phyloP scores from a whole-genome alignment of 257 asterid species.

The Plantago ovata region DNA sequence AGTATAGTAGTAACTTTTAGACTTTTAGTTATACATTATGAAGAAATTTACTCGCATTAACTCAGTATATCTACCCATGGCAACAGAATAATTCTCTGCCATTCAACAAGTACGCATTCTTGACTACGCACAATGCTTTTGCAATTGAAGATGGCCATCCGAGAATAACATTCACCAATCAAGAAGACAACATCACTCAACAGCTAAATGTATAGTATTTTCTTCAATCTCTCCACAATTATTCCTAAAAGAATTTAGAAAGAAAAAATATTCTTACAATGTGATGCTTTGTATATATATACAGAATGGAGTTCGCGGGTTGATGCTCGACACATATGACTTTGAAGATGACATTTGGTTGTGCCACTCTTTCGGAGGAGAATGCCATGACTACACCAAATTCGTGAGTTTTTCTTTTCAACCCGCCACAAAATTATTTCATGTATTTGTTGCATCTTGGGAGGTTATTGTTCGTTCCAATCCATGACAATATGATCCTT shows the following conservation, averaged over 20 bases:
- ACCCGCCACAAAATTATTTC: neutral
- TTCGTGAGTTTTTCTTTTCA: constrained; percentile 41
- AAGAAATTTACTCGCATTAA: too few relatives aligned
- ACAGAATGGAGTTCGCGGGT: constrained; percentile 83
- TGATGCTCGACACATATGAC: constrained; percentile 85
- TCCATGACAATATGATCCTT: neutral
- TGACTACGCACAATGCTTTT: constrained; percentile 79
- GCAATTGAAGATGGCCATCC: constrained; percentile 64
- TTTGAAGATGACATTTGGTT: constrained; percentile 70
- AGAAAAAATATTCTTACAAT: neutral
- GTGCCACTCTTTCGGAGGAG: constrained; percentile 82
- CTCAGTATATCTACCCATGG: neutral
- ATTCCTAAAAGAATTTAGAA: neutral
- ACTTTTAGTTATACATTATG: too few relatives aligned
- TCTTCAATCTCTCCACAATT: neutral
- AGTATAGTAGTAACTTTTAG: too few relatives aligned
- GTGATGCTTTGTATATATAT: neutral
- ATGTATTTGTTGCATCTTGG: neutral
- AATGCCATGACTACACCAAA: constrained; percentile 70
- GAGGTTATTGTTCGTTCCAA: neutral
- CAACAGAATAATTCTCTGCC: constrained; percentile 72
- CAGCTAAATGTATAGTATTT: constrained; percentile 62
- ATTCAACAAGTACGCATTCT: constrained; percentile 74
- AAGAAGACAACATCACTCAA: constrained; percentile 68
- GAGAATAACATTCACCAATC: constrained; percentile 58